Evolutionary conservation across 116 monocot species (phyloP), one percentile per base, ranked within the genome.

Genomic region (Papilionanthe hybrid): DNA sequence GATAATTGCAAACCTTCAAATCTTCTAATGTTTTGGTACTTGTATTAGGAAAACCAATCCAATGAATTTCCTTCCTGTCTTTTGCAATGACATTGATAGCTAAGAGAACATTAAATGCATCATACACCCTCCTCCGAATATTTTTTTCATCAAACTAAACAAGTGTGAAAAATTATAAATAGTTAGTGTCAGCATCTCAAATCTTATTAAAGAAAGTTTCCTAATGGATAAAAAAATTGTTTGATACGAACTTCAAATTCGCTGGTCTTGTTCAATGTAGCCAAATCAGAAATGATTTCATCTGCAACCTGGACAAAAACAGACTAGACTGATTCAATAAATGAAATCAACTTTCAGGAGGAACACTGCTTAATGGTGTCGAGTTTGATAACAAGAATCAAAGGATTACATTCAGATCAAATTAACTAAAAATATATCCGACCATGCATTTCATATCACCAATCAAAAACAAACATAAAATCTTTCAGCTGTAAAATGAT

Each of bases 61-160:
- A 92, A 41, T 78, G 67, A 66, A 92, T 79, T 78, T 92, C 89
- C 81, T 92, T 92, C 77, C 87, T 89, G 72, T 87, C 92, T 67
- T 87, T 87, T 43, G 67, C 76, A 82, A 92, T 87, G 79, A 86
- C 80, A 82, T 88, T 77, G 66, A 87, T 89, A 23, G 92, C 85
- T 60, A 87, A 80, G 42, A 92, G 92, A 82, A 92, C 92, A 43
- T 92, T 92, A 72, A 92, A 84, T 80, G 89, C 92, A 84, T 92
- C 92, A 79, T 92, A 92, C 28, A 92, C 89, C 75, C 92, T 89
- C 66, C 89, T 79, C 53, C 92, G 69, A 41, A 92, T 89, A 75
- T 89, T 92, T 84, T 89, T 92, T 80, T 89, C 92, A 75, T 92
- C 92, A 82, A 87, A 87, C 87, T 89, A 80, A 43, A 72, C 71